phyloP scores from a whole-genome alignment of 176 grass and related monocot species.

The Triticum urartu region DNA sequence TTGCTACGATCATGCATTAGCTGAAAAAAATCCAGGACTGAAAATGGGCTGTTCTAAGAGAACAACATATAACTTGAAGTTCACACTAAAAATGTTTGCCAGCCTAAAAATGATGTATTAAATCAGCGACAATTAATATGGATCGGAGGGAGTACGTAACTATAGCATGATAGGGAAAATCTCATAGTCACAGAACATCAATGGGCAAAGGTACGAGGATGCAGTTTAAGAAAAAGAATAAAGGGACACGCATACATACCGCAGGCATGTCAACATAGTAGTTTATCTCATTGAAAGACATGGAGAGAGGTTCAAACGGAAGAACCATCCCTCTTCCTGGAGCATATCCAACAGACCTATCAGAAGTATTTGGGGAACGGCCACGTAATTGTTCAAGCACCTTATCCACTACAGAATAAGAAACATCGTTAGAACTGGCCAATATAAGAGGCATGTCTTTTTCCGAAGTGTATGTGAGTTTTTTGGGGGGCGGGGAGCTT shows the following conservation, averaged over 20 bases:
- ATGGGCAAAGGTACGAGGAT: constrained; percentile 8
- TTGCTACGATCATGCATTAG: background rate
- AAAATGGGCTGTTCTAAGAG: background rate
- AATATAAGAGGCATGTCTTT: constrained; percentile 7
- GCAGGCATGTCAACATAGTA: constrained; percentile 95
- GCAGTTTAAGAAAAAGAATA: constrained; percentile 5
- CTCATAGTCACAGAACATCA: background rate
- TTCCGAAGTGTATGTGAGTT: background rate
- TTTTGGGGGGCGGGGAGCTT: background rate
- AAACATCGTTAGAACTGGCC: constrained; percentile 16
- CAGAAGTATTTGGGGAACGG: constrained; percentile 27
- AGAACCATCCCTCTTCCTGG: constrained; percentile 95
- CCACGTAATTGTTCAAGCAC: constrained; percentile 40
- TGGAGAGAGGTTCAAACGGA: constrained; percentile 85
- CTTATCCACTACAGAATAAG: constrained; percentile 49
- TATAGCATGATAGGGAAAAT: constrained; percentile 13
- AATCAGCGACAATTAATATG: no score
- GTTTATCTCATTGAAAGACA: constrained; percentile 92
- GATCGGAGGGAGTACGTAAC: background rate
- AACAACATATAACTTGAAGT: constrained; percentile 23
- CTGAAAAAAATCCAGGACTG: background rate
- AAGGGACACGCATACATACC: constrained; percentile 43
- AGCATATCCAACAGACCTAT: constrained; percentile 28
- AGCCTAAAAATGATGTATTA: constrained; percentile 5
- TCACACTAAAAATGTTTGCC: background rate